Percentiles rank a stretch among this genome's conserved stretches.
Evolutionary conservation across 2,329 filamentous ascomycete genomes (phyloP).

Genomic region (Ophiostoma montium): DNA sequence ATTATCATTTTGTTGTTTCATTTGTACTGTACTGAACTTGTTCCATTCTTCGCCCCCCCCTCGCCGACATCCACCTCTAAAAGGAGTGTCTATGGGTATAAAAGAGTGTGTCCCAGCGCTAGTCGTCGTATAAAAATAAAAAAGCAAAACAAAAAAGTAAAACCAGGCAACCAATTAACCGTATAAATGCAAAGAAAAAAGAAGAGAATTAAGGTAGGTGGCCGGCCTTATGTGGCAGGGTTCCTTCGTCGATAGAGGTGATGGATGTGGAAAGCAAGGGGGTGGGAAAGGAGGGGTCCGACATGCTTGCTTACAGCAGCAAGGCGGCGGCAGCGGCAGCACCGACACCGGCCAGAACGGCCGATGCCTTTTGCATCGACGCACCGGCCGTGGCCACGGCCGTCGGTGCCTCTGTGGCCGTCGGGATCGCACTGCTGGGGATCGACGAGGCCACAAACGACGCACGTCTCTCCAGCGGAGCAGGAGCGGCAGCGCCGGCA

Average conservation of each 20-base stretch:
- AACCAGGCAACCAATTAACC: background rate
- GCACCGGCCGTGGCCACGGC: constrained; percentile 8
- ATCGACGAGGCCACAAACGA: constrained; percentile 2
- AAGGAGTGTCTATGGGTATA: background rate
- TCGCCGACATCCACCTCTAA: background rate
- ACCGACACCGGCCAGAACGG: constrained; percentile 3
- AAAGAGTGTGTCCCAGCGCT: background rate
- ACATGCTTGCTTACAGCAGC: background rate
- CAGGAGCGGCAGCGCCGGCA: background rate
- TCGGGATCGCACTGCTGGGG: background rate
- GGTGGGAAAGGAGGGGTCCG: background rate
- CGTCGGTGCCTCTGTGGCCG: constrained; percentile 1
- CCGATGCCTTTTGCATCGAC: background rate
- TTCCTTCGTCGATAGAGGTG: too few species aligned
- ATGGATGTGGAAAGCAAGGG: too few species aligned
- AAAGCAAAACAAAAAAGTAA: background rate
- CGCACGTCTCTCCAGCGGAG: background rate
- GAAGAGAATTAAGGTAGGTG: too few species aligned
- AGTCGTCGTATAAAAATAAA: background rate
- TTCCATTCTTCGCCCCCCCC: background rate
- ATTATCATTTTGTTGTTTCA: background rate
- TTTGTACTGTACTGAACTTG: background rate
- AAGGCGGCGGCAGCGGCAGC: constrained; percentile 1
- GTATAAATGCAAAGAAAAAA: background rate
- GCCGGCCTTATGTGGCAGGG: too few species aligned